Conservation (phyloP, 257 asterid species). For the Fraxinus pennsylvanica region DNA sequence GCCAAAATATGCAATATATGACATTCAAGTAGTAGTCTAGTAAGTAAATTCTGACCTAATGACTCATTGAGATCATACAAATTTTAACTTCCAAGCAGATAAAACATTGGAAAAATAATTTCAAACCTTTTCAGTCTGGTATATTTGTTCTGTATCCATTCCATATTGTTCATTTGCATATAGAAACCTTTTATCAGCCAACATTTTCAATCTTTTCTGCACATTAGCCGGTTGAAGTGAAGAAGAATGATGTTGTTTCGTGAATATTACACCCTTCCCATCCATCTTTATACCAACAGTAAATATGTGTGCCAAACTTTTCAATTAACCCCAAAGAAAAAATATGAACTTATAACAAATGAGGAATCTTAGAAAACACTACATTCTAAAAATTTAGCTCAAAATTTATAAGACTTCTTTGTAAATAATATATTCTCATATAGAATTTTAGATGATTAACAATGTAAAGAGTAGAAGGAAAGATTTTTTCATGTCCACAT, state of each 20-base stretch:
- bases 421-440: not conserved
- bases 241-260: constrained; percentile 93
- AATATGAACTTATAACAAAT: constrained; percentile 6
- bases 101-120: constrained; percentile 4
- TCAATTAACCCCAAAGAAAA: constrained; percentile 68
- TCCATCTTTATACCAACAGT: constrained; percentile 97
- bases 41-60: not conserved
- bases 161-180: constrained; percentile 57
- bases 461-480: not conserved
- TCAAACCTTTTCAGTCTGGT: constrained; percentile 59
- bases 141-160: constrained; percentile 42
- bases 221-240: constrained; percentile 77
- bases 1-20: not conserved
- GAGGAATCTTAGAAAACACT: not conserved
- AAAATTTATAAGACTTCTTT: not conserved
- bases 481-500: not conserved
- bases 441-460: not conserved
- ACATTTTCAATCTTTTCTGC: constrained; percentile 69
- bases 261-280: constrained; percentile 81
- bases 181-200: constrained; percentile 83
- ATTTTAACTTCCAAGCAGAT: not conserved
- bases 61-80: not conserved
- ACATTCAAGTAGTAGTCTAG: not conserved
- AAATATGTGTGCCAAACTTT: constrained; percentile 90
- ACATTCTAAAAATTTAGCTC: not conserved